Base-by-base conservation (phyloP, 257 asterid species). In the Nyctanthes arbortristis region DNA sequence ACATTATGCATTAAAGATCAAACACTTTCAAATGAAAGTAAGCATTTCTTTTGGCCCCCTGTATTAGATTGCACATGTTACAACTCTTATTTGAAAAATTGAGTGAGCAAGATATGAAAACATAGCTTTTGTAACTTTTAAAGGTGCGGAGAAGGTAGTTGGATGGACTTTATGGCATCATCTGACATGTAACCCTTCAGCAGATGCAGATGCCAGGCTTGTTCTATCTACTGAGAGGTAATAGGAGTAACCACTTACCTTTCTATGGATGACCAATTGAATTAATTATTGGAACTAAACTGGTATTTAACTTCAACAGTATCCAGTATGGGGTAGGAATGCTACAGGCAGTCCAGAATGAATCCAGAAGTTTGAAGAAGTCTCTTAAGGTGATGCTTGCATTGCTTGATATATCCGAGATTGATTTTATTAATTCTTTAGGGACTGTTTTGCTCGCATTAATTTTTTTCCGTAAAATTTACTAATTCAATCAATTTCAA, bases 151-250 rank as follows among this genome's bases (percentile, higher is more conserved):
- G 73, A 92, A 89, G 85, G 85, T 87, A 62, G 83, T 92, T 67
- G 96, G 96, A 63, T 91, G 95, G 95, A 93, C 95, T 71, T 69
- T 91, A 80, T 85, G 90, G 66, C 86, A 84, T 79, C 85, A 89
- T 73, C 73, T 86, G 71, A 89, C 83, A 90, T 78, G 74, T 37
- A 80, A 77, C 64, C 74, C 86, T 76, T 84, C 58, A 78, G 85
- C 82, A 74, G 84, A 77, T 74, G 54, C 74, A 34, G 92, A 83
- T 65, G 35, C 81, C 13, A 76, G 73, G 80, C 77, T 87, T 64
- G 82, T 77, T 37, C 65, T 92, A 71, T 76, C 97, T 66, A 76
- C 76, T 34, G 92, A 87, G 82, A 92, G 96, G 97, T 92, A 82
- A 82, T 54, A 18, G 11, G 55, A 57, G 64, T 65, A 59, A 59